A percentile compares a stretch with the other conserved stretches of the same genome.
phyloP scores from a whole-genome alignment of 805 yeast genomes.

The Lipomyces orientalis region DNA sequence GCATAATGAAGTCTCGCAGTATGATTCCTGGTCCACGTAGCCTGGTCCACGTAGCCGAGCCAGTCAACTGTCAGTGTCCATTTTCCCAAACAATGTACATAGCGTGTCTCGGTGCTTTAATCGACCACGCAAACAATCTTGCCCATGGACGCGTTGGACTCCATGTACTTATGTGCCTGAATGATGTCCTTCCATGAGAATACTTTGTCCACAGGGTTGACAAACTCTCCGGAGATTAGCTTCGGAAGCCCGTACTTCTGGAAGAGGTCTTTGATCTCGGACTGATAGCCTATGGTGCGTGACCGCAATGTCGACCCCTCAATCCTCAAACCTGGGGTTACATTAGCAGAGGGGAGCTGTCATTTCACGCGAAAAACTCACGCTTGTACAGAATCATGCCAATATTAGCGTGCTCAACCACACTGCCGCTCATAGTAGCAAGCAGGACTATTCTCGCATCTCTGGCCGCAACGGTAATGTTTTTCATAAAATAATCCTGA shows the following conservation, averaged over 20 bases:
- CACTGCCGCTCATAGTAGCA: slow-evolving; percentile 40
- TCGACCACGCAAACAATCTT: slow-evolving; percentile 40
- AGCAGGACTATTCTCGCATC: slow-evolving; percentile 44
- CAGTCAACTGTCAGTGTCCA: neutral
- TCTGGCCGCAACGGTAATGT: slow-evolving; percentile 39
- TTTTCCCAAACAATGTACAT: neutral
- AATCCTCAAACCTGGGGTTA: slow-evolving; percentile 32
- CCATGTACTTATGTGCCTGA: slow-evolving; percentile 44
- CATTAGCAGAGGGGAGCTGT: neutral
- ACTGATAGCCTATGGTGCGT: slow-evolving; percentile 40
- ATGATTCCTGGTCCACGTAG: neutral
- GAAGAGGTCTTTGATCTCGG: slow-evolving; percentile 39
- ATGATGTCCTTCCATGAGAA: slow-evolving; percentile 39
- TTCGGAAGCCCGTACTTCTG: slow-evolving; percentile 41
- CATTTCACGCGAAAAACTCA: neutral
- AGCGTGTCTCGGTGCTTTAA: neutral
- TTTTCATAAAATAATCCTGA: slow-evolving; percentile 36
- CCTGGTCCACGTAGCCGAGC: neutral
- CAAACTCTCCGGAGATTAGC: slow-evolving; percentile 39
- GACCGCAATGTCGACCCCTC: slow-evolving; percentile 45
- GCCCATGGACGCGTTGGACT: slow-evolving; percentile 42
- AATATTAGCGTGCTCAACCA: slow-evolving; percentile 36
- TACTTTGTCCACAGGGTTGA: slow-evolving; percentile 38
- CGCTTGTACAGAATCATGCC: slow-evolving; percentile 41
- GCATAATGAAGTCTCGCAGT: too few species aligned